Base-by-base conservation (phyloP, 164 flowering plant species). In the Aristolochia californica region DNA sequence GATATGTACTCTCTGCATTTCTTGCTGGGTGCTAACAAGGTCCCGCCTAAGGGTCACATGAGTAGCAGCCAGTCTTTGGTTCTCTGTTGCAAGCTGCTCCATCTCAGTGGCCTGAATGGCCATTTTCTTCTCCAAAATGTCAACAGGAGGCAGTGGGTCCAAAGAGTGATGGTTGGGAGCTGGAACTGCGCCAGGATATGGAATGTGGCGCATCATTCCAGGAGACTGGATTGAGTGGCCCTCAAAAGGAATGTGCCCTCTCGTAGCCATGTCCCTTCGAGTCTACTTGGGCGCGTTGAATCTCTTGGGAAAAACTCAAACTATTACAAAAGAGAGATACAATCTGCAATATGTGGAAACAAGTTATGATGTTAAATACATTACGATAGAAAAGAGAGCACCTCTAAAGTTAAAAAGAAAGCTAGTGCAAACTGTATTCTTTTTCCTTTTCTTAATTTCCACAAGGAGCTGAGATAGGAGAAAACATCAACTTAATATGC, bases 141-240 rank as follows among this genome's bases (percentile, higher is more conserved):
- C 87, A 15, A 72, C 61, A 26, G 53, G 66, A 57, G 74, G 71
- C 54, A 52, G 73, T 18, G 61, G 55, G 18, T 76, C 87, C 51
- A 68, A 53, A 11, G 61, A 56, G 27, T 56, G 73, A n/a, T 57
- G 77, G 7, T 63, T 69, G 26, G 55, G 56, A 15, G 74, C 48
- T 63, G 71, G 62, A 17, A 62, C 63, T 24, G 58, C 26, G 17
- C 77, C 81, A 48, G 78, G 81, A 57, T 64, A 69, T 47, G 79
- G 67, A 66, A 87, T 91, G 70, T 78, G 94, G 47, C 78, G 82
- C 79, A 77, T 61, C 75, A 80, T 62, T 11, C 85, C 85, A 18
- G 83, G 77, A 58, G 79, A 73, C 64, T 82, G 82, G 58, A 62
- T 44, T 48, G 71, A 43, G 18, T 75, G 79, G 30, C 77, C 76